A percentile compares a stretch with the other conserved stretches of the same genome.
Conservation (phyloP, 2,329 filamentous ascomycete genomes). For the Amauroascus verrucosus region DNA sequence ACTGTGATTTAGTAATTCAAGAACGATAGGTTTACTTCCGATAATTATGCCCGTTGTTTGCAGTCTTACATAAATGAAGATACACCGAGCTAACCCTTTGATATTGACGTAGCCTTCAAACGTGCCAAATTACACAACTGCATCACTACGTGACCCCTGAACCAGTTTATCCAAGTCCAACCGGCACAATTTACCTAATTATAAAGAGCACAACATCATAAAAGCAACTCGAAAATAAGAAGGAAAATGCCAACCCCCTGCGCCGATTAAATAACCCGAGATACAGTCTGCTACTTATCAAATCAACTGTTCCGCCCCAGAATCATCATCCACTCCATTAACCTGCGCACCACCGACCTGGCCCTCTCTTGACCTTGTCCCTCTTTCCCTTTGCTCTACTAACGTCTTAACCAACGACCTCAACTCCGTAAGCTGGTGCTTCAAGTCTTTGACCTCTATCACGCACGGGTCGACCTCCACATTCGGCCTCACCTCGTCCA, state of each 20-base stretch:
- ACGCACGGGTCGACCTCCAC: conserved; percentile 68
- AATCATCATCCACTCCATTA: neutral
- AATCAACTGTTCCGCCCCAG: conserved; percentile 2
- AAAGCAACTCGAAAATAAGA: neutral
- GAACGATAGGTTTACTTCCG: no score
- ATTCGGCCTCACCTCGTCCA: conserved; percentile 66
- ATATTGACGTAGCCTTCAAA: no score
- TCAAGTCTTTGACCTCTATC: conserved; percentile 47
- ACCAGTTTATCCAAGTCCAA: no score
- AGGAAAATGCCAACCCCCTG: neutral
- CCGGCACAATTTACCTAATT: no score
- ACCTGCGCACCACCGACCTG: neutral
- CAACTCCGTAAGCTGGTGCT: conserved; percentile 48
- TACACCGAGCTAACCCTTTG: no score
- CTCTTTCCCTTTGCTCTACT: conserved; percentile 21
- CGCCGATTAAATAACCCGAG: neutral
- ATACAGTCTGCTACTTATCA: neutral
- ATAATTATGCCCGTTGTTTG: no score
- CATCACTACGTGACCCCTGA: no score
- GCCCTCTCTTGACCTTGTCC: neutral
- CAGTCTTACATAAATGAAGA: no score
- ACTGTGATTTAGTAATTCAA: no score
- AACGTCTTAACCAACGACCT: conserved; percentile 55
- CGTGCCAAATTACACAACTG: no score
- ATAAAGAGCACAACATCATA: neutral